A percentile compares a stretch with the other conserved stretches of the same genome.
phyloP scores from a whole-genome alignment of 805 yeast genomes.

The Candida gorgasii region DNA sequence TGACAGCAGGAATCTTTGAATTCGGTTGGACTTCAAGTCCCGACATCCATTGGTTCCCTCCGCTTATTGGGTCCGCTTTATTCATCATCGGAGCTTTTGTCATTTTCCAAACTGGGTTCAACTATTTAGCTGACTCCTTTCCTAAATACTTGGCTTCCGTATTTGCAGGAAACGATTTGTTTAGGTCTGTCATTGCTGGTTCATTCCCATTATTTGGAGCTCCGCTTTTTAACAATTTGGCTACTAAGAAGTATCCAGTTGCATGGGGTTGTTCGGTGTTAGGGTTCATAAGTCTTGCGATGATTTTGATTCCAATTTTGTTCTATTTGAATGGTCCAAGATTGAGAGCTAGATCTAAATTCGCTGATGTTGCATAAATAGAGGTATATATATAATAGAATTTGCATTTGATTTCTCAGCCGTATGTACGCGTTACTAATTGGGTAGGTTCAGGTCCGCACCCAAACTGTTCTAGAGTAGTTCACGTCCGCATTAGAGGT shows the following conservation, averaged over 20 bases:
- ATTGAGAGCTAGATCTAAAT: constrained; percentile 35
- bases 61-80: constrained; percentile 44
- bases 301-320: constrained; percentile 49
- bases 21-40: constrained; percentile 52
- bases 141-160: constrained; percentile 55
- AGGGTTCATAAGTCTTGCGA: constrained; percentile 43
- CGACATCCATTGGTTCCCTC: constrained; percentile 50
- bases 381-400: not conserved
- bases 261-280: constrained; percentile 56
- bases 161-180: constrained; percentile 55
- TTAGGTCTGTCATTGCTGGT: constrained; percentile 52
- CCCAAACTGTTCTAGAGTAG: too few species aligned
- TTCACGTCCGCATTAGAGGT: too few species aligned
- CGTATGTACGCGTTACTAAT: not conserved
- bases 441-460: not conserved
- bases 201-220: constrained; percentile 65
- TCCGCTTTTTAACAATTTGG: constrained; percentile 55
- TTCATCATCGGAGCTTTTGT: constrained; percentile 42
- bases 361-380: constrained; percentile 16
- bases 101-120: constrained; percentile 52
- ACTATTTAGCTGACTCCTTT: constrained; percentile 51
- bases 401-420: too few species aligned
- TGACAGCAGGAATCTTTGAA: constrained; percentile 46
- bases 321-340: constrained; percentile 43
- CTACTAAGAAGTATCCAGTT: constrained; percentile 51